phyloP scores from a whole-genome alignment of 371 early-diverging fungal species.

The Mucor lusitanicus region DNA sequence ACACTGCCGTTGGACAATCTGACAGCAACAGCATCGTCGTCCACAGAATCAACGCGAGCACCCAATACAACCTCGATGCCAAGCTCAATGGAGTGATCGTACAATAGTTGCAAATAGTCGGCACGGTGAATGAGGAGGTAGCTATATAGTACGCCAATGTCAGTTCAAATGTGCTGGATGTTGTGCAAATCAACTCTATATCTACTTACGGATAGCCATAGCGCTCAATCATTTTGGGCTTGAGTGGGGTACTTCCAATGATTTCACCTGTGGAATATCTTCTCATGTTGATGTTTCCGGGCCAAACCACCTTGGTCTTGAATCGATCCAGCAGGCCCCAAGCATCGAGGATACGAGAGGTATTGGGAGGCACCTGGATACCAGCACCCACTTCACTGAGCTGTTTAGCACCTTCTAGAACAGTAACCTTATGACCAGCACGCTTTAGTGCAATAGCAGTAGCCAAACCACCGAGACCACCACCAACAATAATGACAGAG shows the following conservation, averaged over 20 bases:
- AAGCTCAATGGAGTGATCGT: conserved; percentile 20
- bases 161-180: no score
- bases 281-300: conserved; percentile 27
- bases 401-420: conserved; percentile 23
- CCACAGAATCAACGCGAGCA: conserved; percentile 22
- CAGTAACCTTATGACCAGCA: conserved; percentile 27
- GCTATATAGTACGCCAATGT: conserved; percentile 6
- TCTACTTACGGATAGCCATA: conserved; percentile 33
- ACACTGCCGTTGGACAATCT: conserved; percentile 11
- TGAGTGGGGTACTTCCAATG: conserved; percentile 24
- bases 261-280: conserved; percentile 29
- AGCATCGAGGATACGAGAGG: conserved; percentile 23
- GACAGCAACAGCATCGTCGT: conserved; percentile 17
- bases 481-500: conserved; percentile 24
- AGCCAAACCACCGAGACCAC: conserved; percentile 33
- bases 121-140: conserved; percentile 33
- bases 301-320: conserved; percentile 30
- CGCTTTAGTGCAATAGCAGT: conserved; percentile 28
- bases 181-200: no score
- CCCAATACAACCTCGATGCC: conserved; percentile 23
- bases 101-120: conserved; percentile 25
- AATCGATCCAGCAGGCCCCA: conserved; percentile 24
- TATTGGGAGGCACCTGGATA: conserved; percentile 35
- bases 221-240: conserved; percentile 25
- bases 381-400: conserved; percentile 34